Percentiles rank a stretch among this genome's conserved stretches.
Evolutionary conservation across 441 rosid species (phyloP).

Genomic region (Gossypium davidsonii): DNA sequence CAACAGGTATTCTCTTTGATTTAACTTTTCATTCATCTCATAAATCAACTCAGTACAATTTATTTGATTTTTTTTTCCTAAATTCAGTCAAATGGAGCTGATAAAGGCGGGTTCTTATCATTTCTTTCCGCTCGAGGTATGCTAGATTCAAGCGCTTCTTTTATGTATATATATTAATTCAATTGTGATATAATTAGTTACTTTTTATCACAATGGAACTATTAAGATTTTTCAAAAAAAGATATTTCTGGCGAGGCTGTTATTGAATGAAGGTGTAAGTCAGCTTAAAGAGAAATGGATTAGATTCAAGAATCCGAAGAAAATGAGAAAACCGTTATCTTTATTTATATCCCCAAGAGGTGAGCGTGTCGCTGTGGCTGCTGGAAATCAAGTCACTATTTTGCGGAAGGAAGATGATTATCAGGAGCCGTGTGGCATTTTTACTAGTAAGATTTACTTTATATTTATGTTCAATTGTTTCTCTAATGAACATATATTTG

Average conservation of each 20-base stretch:
- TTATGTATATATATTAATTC: neutral
- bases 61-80: neutral
- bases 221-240: neutral
- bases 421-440: slow-evolving; percentile 59
- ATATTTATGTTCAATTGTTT: slow-evolving; percentile 1
- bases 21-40: neutral
- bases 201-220: neutral
- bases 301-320: slow-evolving; percentile 41
- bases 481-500: neutral
- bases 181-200: slow-evolving; percentile 2
- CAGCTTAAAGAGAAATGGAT: slow-evolving; percentile 71
- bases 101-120: slow-evolving; percentile 46
- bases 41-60: slow-evolving; percentile 11
- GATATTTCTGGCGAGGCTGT: neutral
- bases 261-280: slow-evolving; percentile 47
- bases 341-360: slow-evolving; percentile 74
- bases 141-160: slow-evolving; percentile 2
- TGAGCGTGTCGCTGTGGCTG: slow-evolving; percentile 74
- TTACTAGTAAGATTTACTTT: slow-evolving; percentile 45
- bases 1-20: slow-evolving; percentile 32
- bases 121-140: slow-evolving; percentile 45
- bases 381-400: slow-evolving; percentile 61
- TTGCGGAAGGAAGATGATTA: slow-evolving; percentile 69
- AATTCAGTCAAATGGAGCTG: slow-evolving; percentile 40
- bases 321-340: slow-evolving; percentile 37